Conservation (phyloP, 2,329 filamentous ascomycete genomes). For the Fusarium buxicola region DNA sequence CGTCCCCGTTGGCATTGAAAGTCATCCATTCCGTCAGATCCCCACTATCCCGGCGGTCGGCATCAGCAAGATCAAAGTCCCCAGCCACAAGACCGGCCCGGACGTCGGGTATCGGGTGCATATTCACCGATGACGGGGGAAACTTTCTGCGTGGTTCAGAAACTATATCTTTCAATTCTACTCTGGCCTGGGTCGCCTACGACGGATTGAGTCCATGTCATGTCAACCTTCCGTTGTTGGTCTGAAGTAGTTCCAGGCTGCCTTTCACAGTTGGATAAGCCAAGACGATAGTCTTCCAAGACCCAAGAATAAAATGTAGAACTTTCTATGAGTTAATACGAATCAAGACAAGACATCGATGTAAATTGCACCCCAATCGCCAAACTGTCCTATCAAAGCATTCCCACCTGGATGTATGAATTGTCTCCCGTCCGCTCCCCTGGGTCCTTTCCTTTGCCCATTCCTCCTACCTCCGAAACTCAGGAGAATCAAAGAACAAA, state of each 20-base stretch:
- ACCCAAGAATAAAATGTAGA: constrained; percentile 18
- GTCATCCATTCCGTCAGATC: not conserved
- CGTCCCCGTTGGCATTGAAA: not conserved
- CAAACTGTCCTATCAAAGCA: constrained; percentile 62
- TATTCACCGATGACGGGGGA: not conserved
- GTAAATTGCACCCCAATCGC: constrained; percentile 64
- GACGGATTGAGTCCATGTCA: not conserved
- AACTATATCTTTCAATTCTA: too few relatives aligned
- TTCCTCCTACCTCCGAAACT: constrained; percentile 24
- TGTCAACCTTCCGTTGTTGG: not conserved
- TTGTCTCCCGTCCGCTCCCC: constrained; percentile 45
- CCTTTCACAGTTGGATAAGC: not conserved
- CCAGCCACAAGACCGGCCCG: constrained; percentile 1
- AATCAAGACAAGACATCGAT: constrained; percentile 49
- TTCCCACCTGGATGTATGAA: constrained; percentile 54
- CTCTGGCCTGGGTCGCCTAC: too few relatives aligned
- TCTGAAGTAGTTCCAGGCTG: not conserved
- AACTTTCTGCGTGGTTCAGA: too few relatives aligned
- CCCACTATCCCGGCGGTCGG: not conserved
- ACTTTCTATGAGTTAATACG: constrained; percentile 36
- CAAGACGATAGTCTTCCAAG: not conserved
- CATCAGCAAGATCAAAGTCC: constrained; percentile 1
- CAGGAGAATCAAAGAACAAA: constrained; percentile 39
- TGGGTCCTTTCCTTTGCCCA: constrained; percentile 16
- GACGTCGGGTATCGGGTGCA: not conserved